Base-by-base conservation (phyloP, 108 stramenopile species). In the Epipyxis sp. region DNA sequence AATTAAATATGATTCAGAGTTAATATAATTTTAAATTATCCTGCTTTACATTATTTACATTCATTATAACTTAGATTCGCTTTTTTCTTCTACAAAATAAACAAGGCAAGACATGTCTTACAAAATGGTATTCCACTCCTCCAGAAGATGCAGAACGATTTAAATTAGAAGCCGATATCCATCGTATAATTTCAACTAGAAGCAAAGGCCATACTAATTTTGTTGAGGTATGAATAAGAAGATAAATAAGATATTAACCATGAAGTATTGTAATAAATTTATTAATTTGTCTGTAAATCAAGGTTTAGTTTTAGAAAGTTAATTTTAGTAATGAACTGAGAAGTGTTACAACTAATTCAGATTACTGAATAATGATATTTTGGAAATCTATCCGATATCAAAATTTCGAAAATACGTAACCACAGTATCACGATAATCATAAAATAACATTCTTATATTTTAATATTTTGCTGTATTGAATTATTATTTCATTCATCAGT, bases 191-290 rank as follows among this genome's bases (percentile, higher is more conserved):
- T 35, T 92, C 96, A 34, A 88, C 91, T 65, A 91, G 99, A 1
- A 97, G 97, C 77, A 91, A 94, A 68, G 97, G 96, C 77, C 97
- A 96, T 85, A 99, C 99, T 27, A 99, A 99, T 79, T 99, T 99
- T 84, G 96, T 99, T 78, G 99, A 99, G 77, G 0, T 68, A 20
- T 13, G 46, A 50, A 20, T 50, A 20, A 50, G 46, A 50, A 20
- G 20, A 20, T 50, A 20, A 6, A 13, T 50, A 20, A 50, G 46
- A 50, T 6, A 50, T 13, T 13, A 6, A 13, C 13, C 6, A 50
- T 13, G 46, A 50, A 50, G 46, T 13, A 50, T 50, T n/a, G n/a
- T n/a, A n/a, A n/a, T n/a, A n/a, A n/a, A n/a, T n/a, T n/a, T n/a
- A n/a, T n/a, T n/a, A n/a, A n/a, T n/a, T n/a, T n/a, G n/a, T n/a